These are phyloP conservation scores for Quercus aquifolioides DNA, from an alignment of 306 rosid species.

Conservation along the genomic window DNA sequence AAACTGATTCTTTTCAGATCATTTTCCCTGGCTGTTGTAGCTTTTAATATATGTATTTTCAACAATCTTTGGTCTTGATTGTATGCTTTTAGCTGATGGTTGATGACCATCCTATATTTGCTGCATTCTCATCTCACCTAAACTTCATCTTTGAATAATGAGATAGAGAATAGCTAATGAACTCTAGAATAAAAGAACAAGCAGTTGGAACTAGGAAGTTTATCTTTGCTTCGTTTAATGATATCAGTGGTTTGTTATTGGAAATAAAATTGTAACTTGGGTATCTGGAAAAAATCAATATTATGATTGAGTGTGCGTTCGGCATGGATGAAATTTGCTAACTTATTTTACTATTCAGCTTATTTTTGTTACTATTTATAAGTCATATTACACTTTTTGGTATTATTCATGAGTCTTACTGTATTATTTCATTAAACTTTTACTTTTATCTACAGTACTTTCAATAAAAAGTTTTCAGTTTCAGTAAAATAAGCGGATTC, in stretches of 20 bases:
- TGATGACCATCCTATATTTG: background rate
- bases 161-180: background rate
- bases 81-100: conserved; percentile 5
- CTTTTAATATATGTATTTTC: conserved; percentile 4
- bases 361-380: fast-evolving
- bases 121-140: background rate
- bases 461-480: too few relatives aligned
- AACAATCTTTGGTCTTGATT: background rate
- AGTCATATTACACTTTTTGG: fast-evolving
- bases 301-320: too few relatives aligned
- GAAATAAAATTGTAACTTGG: too few relatives aligned
- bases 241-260: background rate
- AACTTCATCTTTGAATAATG: background rate
- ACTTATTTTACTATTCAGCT: too few relatives aligned
- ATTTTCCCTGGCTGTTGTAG: background rate
- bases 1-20: conserved; percentile 28
- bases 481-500: fast-evolving
- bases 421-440: fast-evolving
- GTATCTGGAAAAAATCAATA: too few relatives aligned
- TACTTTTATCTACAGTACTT: too few relatives aligned
- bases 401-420: too few relatives aligned
- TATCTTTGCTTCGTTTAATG: background rate
- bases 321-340: background rate
- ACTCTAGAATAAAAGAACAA: background rate
- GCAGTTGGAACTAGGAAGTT: background rate